A percentile compares a stretch with the other conserved stretches of the same genome.
phyloP scores from a whole-genome alignment of 2,329 filamentous ascomycete genomes.

The Fusarium mangiferae region DNA sequence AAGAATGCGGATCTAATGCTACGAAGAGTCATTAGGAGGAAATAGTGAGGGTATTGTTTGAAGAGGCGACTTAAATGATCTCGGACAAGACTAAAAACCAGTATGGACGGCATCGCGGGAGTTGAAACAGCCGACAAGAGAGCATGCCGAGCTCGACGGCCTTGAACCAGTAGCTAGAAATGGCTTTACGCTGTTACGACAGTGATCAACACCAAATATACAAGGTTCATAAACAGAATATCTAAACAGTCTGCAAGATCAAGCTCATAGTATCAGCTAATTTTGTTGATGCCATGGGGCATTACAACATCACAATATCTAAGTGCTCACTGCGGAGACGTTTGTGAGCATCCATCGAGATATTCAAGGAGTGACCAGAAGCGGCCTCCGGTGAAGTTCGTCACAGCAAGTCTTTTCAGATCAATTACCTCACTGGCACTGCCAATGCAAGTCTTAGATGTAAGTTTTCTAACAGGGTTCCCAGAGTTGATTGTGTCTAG shows the following conservation, averaged over 20 bases:
- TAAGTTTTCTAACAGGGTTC: conserved; percentile 36
- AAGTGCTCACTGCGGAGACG: conserved; percentile 45
- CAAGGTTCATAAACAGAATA: neutral
- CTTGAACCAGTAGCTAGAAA: conserved; percentile 29
- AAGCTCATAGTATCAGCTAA: conserved; percentile 60
- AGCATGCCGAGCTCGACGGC: conserved; percentile 11
- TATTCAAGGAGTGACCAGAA: neutral
- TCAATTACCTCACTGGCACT: conserved; percentile 47
- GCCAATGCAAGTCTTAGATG: conserved; percentile 42
- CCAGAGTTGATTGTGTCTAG: conserved; percentile 50
- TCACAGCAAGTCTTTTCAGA: conserved; percentile 46
- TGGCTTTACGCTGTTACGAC: conserved; percentile 34
- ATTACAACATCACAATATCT: conserved; percentile 44
- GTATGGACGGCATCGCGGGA: conserved; percentile 31
- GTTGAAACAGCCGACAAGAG: conserved; percentile 30
- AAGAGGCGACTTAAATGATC: neutral
- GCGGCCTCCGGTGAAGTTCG: conserved; percentile 33
- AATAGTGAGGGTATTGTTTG: neutral
- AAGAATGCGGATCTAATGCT: conserved; percentile 45
- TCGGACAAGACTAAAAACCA: neutral
- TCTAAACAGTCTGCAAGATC: neutral
- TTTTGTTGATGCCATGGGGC: conserved; percentile 62
- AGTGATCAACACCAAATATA: conserved; percentile 28
- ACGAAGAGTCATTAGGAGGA: neutral
- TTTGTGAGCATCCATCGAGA: conserved; percentile 22